Base-by-base conservation (phyloP, 2,329 filamentous ascomycete species). In the Capronia americana region DNA sequence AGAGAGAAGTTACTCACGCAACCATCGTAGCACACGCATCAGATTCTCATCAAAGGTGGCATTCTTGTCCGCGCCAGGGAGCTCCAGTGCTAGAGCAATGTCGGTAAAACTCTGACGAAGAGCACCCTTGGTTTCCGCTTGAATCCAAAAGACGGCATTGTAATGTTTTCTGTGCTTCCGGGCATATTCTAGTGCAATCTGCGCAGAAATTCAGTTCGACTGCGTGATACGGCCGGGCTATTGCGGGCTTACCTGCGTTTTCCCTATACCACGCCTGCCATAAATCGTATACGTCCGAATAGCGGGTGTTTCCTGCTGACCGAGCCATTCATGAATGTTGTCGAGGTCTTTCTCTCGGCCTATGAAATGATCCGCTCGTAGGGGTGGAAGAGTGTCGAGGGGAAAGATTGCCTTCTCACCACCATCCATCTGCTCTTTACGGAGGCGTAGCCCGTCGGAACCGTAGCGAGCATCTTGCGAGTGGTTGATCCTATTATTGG, bases 121-220 rank as follows among this genome's bases (percentile, higher is more conserved):
- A 7, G 70, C 70, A 70, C 74, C 68, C 11, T 65, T 68, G 8
- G 68, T 75, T 61, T 75, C 73, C 14, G 69, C 70, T 50, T 72
- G 58, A 24, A 75, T 64, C 73, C 73, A 75, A 53, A 74, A 74
- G 54, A 74, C 70, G n/a, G 73, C 73, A 38, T 75, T 69, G 51
- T 70, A 74, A 6, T 55, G 46, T 38, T 64, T 51, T 0, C 65
- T 58, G 48, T 72, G 72, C 17, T 44, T 69, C 53, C 70, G 34
- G 10, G 71, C 72, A 64, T 67, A 73, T 61, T 73, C 44, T 26
- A 51, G 10, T 14, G 48, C 48, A 51, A 51, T 51, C 48, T 51
- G 20, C 5, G 12, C n/a, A 7, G 23, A 26, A 26, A 10, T 10
- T 28, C 8, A 26, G 20, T 51, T 51, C 23, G 4, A 8, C 23